These are phyloP conservation scores for Thelonectria rubi DNA, from an alignment of 2,329 filamentous ascomycete species.

Conservation along the genomic window DNA sequence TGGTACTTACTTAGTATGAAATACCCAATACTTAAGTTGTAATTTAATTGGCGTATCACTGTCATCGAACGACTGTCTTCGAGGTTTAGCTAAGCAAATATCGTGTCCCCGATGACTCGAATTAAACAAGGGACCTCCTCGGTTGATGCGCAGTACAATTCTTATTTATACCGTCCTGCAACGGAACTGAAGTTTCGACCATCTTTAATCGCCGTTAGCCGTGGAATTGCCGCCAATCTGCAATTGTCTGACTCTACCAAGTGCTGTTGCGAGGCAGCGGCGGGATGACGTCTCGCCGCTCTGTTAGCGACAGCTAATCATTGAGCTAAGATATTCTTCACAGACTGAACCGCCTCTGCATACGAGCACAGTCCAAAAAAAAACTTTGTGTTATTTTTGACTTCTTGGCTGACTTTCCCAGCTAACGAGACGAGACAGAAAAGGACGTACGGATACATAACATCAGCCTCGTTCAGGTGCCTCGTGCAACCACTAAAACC, in stretches of 20 bases:
- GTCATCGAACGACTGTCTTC: too few relatives aligned
- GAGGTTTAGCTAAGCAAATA: too few relatives aligned
- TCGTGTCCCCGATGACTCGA: too few relatives aligned
- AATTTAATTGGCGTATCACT: too few relatives aligned
- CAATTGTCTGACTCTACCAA: too few relatives aligned
- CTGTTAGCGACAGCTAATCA: conserved; percentile 7
- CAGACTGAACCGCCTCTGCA: neutral
- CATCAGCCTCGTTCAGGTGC: neutral
- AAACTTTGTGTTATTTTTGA: neutral
- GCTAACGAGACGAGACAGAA: neutral
- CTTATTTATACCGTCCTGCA: too few relatives aligned
- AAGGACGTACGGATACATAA: neutral
- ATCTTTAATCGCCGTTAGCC: conserved; percentile 34
- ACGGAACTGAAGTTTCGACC: too few relatives aligned
- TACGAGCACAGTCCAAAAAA: neutral
- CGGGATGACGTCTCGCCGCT: conserved; percentile 41
- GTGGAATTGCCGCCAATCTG: conserved; percentile 35
- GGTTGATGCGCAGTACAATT: too few relatives aligned
- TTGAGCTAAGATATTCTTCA: neutral
- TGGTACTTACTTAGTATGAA: too few relatives aligned
- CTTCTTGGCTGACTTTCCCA: neutral
- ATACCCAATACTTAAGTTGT: too few relatives aligned
- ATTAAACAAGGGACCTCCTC: too few relatives aligned
- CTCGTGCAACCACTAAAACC: conserved; percentile 24
- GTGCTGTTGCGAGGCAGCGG: conserved; percentile 33